Evolutionary conservation across 1,284 basidiomycete species (phyloP).

Genomic region (Trichosporon asahii): DNA sequence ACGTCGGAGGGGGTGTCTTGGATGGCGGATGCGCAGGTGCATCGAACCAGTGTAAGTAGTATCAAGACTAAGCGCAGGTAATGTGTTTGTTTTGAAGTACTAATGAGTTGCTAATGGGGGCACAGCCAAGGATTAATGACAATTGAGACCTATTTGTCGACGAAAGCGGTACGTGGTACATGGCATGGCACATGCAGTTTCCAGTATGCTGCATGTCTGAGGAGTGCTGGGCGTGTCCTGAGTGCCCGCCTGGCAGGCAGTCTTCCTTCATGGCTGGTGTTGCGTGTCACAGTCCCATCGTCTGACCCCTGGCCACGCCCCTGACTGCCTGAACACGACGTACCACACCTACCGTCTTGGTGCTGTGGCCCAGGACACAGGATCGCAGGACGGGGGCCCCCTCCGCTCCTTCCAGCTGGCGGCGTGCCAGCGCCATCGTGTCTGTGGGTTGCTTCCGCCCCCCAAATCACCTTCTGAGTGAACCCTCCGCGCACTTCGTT

Average conservation of each 20-base stretch:
- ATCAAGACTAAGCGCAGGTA: background rate
- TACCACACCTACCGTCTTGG: no score
- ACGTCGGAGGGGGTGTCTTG: background rate
- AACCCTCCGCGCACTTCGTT: background rate
- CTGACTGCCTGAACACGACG: background rate
- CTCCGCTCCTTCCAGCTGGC: no score
- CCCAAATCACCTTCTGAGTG: background rate
- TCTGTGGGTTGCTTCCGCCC: background rate
- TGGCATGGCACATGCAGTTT: no score
- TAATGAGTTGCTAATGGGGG: background rate
- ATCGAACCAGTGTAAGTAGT: background rate
- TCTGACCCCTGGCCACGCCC: background rate
- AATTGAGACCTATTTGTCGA: no score
- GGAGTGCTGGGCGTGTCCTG: background rate
- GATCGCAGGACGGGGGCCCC: no score
- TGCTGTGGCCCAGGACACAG: no score
- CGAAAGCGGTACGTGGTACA: no score
- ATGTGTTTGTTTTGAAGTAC: background rate
- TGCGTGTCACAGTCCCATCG: constrained; percentile 3
- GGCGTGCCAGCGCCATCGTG: background rate
- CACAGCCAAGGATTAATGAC: no score
- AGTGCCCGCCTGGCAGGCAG: background rate
- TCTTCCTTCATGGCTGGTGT: background rate
- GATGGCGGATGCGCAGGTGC: background rate
- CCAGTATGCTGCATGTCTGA: background rate